Evolutionary conservation across 2,329 filamentous ascomycete genomes (phyloP).

Genomic region (Plectosphaerella plurivora): DNA sequence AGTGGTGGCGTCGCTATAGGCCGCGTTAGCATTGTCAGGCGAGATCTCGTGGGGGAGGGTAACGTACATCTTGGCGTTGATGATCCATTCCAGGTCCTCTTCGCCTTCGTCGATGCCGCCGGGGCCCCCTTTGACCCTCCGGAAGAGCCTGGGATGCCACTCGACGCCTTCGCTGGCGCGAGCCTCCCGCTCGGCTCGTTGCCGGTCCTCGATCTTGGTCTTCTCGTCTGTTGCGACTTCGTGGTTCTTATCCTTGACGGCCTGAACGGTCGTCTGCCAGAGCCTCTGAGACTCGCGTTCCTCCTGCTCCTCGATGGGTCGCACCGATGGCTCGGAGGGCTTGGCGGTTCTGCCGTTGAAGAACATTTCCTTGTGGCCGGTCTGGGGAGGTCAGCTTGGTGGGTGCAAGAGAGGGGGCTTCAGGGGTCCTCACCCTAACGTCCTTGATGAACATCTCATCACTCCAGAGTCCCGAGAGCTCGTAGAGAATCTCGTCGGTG

Average conservation of each 20-base stretch:
- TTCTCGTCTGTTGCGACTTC: slow-evolving; percentile 90
- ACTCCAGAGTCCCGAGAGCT: slow-evolving; percentile 89
- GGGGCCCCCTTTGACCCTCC: slow-evolving; percentile 65
- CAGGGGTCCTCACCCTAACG: slow-evolving; percentile 55
- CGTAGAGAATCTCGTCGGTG: slow-evolving; percentile 82
- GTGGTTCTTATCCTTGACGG: slow-evolving; percentile 81
- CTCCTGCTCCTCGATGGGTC: slow-evolving; percentile 80
- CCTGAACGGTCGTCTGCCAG: slow-evolving; percentile 77
- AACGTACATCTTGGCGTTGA: slow-evolving; percentile 76
- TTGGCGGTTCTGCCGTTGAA: slow-evolving; percentile 82
- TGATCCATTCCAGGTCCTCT: slow-evolving; percentile 91
- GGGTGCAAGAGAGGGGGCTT: not conserved
- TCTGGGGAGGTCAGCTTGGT: slow-evolving; percentile 48
- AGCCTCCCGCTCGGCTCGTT: slow-evolving; percentile 81
- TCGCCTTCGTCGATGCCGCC: slow-evolving; percentile 73
- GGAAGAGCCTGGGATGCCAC: slow-evolving; percentile 86
- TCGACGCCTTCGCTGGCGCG: slow-evolving; percentile 74
- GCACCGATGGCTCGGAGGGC: slow-evolving; percentile 66
- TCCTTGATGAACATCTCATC: slow-evolving; percentile 93
- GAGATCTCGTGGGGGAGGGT: not conserved
- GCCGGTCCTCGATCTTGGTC: slow-evolving; percentile 89
- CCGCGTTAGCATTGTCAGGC: slow-evolving; percentile 4
- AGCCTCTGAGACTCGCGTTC: slow-evolving; percentile 86
- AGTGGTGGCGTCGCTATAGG: slow-evolving; percentile 54
- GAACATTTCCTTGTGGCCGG: slow-evolving; percentile 80